These are phyloP conservation scores for Helicostylum pulchrum DNA, from an alignment of 192 early-diverging fungal genomes.

Conservation along the genomic window DNA sequence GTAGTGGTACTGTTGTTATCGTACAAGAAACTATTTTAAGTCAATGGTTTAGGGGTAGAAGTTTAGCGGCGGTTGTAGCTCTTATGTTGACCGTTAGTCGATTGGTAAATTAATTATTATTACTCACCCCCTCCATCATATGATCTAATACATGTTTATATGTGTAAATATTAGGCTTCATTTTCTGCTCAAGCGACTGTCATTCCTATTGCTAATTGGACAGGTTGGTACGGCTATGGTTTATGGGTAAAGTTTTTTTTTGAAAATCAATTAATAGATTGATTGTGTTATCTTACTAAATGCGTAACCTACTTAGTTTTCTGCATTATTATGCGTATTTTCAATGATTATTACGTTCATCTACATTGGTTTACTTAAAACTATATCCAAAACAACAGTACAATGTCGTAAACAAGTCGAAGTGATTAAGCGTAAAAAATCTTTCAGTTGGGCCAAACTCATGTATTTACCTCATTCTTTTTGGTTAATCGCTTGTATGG, in stretches of 20 bases:
- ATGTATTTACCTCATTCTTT: conserved; percentile 56
- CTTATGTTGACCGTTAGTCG: conserved; percentile 69
- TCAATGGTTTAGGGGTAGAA: conserved; percentile 70
- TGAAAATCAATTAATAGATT: neutral
- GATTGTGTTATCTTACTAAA: conserved; percentile 33
- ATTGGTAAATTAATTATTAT: conserved; percentile 40
- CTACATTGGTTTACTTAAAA: conserved; percentile 59
- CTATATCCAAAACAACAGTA: conserved; percentile 24
- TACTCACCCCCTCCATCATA: neutral
- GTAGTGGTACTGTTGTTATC: conserved; percentile 70
- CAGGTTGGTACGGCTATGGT: conserved; percentile 45
- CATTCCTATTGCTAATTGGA: conserved; percentile 52
- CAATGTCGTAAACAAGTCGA: conserved; percentile 21
- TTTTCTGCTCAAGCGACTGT: conserved; percentile 68
- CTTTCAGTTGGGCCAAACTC: conserved; percentile 52
- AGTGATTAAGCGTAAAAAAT: conserved; percentile 48
- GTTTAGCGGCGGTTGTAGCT: conserved; percentile 64
- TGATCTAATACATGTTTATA: neutral
- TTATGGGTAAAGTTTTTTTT: conserved; percentile 32
- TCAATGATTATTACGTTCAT: conserved; percentile 69
- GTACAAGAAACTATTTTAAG: conserved; percentile 80
- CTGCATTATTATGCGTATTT: conserved; percentile 58
- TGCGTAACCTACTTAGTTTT: conserved; percentile 54
- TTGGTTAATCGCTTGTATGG: conserved; percentile 59
- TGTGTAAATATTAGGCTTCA: conserved; percentile 43